Evolutionary conservation across 495 filamentous ascomycete genomes (phyloP), one percentile per base, ranked within the genome.

Genomic region (Podospora appendiculata): DNA sequence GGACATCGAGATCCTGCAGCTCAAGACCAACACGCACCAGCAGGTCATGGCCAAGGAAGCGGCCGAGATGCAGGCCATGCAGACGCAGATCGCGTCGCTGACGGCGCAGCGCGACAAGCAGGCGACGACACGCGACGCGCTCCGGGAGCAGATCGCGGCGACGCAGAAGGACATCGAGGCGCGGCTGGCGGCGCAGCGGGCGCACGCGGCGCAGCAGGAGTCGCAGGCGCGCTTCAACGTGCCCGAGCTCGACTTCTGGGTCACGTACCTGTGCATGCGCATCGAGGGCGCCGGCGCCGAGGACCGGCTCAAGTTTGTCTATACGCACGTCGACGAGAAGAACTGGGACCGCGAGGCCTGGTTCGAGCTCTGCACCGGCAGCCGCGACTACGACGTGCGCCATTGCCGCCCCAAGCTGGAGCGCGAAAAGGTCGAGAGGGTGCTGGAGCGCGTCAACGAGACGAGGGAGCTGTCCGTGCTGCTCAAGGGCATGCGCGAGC

Each of bases 211-310:
- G 47, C 78, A 87, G 54, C 62, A 91, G 25, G 87, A 94, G 63
- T 75, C 82, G 32, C 92, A 96, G 68, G 77, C 85, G 36, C 79
- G 88, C 41, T 85, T 87, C 54, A 96, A 97, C 67, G 79, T 85
- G 41, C 93, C 93, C 3, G 93, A 98, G 67, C 76, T 97, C 39
- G 85, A 89, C 39, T 97, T 98, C 67, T 98, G 94, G 94, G 84
- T 94, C 62, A 85, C 87, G 51, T 89, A 89, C 65, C 73, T 98
- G 54, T 87, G 92, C 52, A 60, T 97, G 71, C 75, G 86, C 47
- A 92, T 98, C 63, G 91, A 97, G 65, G 93, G 93, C 4, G 87
- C 87, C 0, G 92, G 92, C 0, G 76, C 78, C 47, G 83, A 86
- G 49, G 91, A 96, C 69, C 76, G 88, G 38, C 73, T 98, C 55